These are phyloP conservation scores for Aspergillus sp. DNA, from an alignment of 2,329 filamentous ascomycete genomes.

Conservation along the genomic window DNA sequence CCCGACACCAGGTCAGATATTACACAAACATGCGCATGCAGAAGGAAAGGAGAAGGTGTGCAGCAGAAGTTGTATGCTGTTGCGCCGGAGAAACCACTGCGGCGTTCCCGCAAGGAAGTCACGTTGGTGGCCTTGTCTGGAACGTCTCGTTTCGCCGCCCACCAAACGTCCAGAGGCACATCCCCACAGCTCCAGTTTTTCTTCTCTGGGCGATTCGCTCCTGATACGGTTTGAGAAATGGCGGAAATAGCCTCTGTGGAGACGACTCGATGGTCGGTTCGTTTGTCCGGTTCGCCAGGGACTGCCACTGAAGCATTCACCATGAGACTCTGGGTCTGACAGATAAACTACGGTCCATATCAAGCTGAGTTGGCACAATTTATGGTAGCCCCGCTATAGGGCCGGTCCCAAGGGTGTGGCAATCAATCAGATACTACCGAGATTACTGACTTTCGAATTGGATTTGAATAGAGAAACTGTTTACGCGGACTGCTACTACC, in stretches of 20 bases:
- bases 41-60: not conserved
- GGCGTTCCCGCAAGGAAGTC: not conserved
- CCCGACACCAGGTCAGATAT: not conserved
- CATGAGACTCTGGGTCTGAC: not conserved
- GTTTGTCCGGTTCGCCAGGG: conserved; percentile 18
- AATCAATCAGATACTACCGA: not conserved
- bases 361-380: not conserved
- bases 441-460: not conserved
- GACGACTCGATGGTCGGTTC: conserved; percentile 8
- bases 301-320: conserved; percentile 7
- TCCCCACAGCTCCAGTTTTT: conserved; percentile 7
- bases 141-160: not conserved
- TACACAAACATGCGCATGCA: not conserved
- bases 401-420: not conserved
- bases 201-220: not conserved
- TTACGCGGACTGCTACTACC: not conserved
- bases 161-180: not conserved
- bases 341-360: not conserved
- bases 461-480: not conserved
- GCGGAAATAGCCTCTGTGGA: conserved; percentile 4
- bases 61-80: not conserved
- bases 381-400: not conserved
- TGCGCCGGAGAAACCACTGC: not conserved
- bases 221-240: not conserved
- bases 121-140: not conserved